Evolutionary conservation across 2,329 filamentous ascomycete genomes (phyloP).

Genomic region (Metarhizium album): DNA sequence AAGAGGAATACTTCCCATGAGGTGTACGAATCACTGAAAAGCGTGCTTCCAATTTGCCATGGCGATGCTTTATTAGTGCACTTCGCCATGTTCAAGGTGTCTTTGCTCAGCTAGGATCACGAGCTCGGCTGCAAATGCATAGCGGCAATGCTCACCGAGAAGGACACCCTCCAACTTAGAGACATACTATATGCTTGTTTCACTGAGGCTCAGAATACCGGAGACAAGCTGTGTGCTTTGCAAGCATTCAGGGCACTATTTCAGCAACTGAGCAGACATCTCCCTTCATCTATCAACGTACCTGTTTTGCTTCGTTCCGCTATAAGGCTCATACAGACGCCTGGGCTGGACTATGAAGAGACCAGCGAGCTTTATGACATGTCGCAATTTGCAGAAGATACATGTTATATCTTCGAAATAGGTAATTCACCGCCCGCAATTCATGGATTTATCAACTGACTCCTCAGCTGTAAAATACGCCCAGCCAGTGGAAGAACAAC

Average conservation of each 20-base stretch:
- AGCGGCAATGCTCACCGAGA: conserved; percentile 36
- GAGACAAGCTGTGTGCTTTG: conserved; percentile 47
- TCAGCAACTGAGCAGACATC: conserved; percentile 14
- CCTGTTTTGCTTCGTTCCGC: conserved; percentile 35
- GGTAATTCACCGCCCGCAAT: conserved; percentile 20
- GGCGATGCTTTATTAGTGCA: conserved; percentile 52
- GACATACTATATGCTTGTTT: conserved; percentile 71
- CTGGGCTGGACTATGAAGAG: conserved; percentile 24
- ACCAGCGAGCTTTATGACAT: conserved; percentile 3
- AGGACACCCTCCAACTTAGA: conserved; percentile 32
- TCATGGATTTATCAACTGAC: conserved; percentile 5
- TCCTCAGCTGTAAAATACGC: conserved; percentile 17
- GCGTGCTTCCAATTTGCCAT: conserved; percentile 47
- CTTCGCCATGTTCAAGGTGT: conserved; percentile 67
- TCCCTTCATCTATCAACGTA: conserved; percentile 17
- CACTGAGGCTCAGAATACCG: conserved; percentile 58
- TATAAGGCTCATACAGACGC: conserved; percentile 37
- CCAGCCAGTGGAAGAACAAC: conserved; percentile 24
- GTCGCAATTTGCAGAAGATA: conserved; percentile 28
- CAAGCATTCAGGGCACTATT: conserved; percentile 24
- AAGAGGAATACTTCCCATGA: conserved; percentile 25
- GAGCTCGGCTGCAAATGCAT: conserved; percentile 55
- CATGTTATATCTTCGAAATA: conserved; percentile 40
- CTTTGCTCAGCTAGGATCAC: conserved; percentile 47
- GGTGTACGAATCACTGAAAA: conserved; percentile 31